phyloP scores from a whole-genome alignment of 495 filamentous ascomycete species.

The Apiosordaria backusii region DNA sequence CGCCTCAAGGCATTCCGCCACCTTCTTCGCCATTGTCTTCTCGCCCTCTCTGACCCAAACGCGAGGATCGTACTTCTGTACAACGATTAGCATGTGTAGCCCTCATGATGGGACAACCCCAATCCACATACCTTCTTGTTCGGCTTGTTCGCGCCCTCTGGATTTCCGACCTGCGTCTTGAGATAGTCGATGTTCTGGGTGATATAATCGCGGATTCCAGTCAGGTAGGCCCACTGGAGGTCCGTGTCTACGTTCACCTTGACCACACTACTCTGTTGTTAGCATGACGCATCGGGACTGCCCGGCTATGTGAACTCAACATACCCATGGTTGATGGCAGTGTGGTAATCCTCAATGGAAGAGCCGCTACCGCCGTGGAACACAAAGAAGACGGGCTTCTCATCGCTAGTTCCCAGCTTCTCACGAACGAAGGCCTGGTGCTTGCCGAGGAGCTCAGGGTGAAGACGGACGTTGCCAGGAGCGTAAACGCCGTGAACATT shows the following conservation, averaged over 20 bases:
- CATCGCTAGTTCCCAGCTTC: conserved; percentile 56
- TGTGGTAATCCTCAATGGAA: conserved; percentile 77
- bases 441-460: conserved; percentile 89
- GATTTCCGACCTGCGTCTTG: conserved; percentile 81
- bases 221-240: conserved; percentile 80
- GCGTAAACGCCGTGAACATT: conserved; percentile 99
- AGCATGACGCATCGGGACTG: background rate
- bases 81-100: too few species aligned
- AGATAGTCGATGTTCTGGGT: conserved; percentile 94
- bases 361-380: conserved; percentile 98
- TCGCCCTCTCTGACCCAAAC: conserved; percentile 41
- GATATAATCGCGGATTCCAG: conserved; percentile 64
- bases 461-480: conserved; percentile 80
- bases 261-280: conserved; percentile 69
- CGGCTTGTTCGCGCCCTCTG: conserved; percentile 91
- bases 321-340: conserved; percentile 63
- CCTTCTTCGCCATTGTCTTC: conserved; percentile 88
- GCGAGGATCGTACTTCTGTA: conserved; percentile 66
- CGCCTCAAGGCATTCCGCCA: conserved; percentile 76
- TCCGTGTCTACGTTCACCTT: conserved; percentile 96
- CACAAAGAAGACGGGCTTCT: conserved; percentile 95
- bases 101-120: background rate
- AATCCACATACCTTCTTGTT: conserved; percentile 61
- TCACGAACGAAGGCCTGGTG: conserved; percentile 89
- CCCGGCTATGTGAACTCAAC: background rate